Base-by-base conservation (phyloP, 345 rosid genomes). In the Clausena lansium region DNA sequence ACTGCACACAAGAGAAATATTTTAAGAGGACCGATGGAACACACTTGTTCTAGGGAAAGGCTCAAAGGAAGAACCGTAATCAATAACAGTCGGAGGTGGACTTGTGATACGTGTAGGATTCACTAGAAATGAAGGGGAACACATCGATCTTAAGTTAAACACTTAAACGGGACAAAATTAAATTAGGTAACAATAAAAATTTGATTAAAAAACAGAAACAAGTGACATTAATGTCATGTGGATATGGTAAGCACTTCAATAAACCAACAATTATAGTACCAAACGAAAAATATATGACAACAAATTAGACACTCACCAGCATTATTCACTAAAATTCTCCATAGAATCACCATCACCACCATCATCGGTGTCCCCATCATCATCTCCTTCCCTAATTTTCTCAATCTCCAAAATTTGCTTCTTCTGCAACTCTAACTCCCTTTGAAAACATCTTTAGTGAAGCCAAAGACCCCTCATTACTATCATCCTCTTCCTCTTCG, bases 361-460 rank as follows among this genome's bases (percentile, higher is more conserved):
- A 60, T 79, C 82, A 35, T 78, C 76, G 1, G 62, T 70, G 14
- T 75, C 87, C 3, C 76, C 77, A 15, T 64, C 81, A 22, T 73
- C 81, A 41, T 82, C 76, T 28, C 47, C 84, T 38, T 82, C 88
- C 76, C 86, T 81, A 36, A 89, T 81, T 73, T 80, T 89, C 1
- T 89, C 89, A 81, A 87, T 89, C 82, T 89, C 92, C 24, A 89
- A 25, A 66, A 89, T 89, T 76, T 87, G 82, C 78, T 84, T 84
- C 84, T 89, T 89, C 83, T 89, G 92, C 74, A 83, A 50, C 77
- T 89, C 92, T 82, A 87, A 73, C 64, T 87, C 90, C 64, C 70
- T 81, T 70, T 85, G 76, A 67, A 89, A 87, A 6, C 78, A 87
- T 80, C 71, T 73, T 83, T 78, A 89, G 32, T 6, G 77, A 75